Percentiles rank a stretch among this genome's conserved stretches.
Evolutionary conservation across 2,329 filamentous ascomycete genomes (phyloP).

Genomic region (Penicillium oxalicum): DNA sequence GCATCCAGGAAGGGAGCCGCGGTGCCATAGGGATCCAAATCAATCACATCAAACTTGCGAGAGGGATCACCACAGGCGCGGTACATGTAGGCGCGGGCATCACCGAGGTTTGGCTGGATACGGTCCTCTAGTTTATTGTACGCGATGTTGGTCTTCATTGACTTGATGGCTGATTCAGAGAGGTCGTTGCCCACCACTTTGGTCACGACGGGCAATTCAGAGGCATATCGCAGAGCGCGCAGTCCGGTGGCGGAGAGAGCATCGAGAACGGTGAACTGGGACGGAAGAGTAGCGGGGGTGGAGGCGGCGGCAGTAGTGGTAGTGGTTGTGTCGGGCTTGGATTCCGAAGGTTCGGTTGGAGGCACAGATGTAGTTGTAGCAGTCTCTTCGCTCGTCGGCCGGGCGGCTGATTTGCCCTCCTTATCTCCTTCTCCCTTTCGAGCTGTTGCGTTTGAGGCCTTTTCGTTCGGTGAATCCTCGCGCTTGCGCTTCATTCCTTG

Average conservation of each 20-base stretch:
- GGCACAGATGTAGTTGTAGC: too few species aligned
- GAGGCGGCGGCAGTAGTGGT: conserved; percentile 3
- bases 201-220: conserved; percentile 80
- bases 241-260: conserved; percentile 91
- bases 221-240: conserved; percentile 81
- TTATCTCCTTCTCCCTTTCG: conserved; percentile 13
- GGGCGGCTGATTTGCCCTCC: too few species aligned
- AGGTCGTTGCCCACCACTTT: conserved; percentile 86
- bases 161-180: conserved; percentile 66
- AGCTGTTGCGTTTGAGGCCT: conserved; percentile 4
- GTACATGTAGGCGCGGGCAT: conserved; percentile 92
- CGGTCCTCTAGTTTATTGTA: conserved; percentile 71
- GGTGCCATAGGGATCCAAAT: conserved; percentile 92
- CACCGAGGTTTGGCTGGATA: conserved; percentile 68
- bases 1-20: conserved; percentile 89
- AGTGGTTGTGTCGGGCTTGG: conserved; percentile 11
- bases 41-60: conserved; percentile 82
- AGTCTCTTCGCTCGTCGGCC: too few species aligned
- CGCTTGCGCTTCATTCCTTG: conserved; percentile 38
- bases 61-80: conserved; percentile 41
- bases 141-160: conserved; percentile 76
- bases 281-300: conserved; percentile 32
- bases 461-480: conserved; percentile 20
- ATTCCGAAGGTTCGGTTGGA: conserved; percentile 1
- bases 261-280: conserved; percentile 76